These are phyloP conservation scores for Cunninghamia lanceolata DNA, from an alignment of 75 land plant species.

Conservation along the genomic window DNA sequence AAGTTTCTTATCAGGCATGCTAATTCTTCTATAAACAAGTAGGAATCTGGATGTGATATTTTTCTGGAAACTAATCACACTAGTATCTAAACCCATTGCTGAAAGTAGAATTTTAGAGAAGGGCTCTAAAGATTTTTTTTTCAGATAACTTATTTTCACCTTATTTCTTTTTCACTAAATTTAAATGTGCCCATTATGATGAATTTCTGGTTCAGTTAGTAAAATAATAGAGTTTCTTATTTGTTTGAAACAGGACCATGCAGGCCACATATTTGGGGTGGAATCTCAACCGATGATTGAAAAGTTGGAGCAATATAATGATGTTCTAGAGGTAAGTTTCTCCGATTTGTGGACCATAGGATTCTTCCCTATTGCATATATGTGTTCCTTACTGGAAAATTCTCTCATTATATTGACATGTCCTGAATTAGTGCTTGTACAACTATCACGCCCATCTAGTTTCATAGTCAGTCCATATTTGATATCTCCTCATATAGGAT, in stretches of 20 bases:
- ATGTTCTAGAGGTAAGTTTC: conserved; percentile 64
- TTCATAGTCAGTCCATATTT: neutral
- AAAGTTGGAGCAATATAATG: conserved; percentile 91
- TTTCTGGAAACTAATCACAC: neutral
- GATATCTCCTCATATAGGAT: neutral
- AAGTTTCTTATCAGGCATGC: neutral
- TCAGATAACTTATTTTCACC: neutral
- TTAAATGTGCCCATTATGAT: neutral
- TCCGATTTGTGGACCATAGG: neutral
- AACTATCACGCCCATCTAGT: neutral
- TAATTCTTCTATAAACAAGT: neutral
- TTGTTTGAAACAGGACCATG: conserved; percentile 78
- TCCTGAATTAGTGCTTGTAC: neutral
- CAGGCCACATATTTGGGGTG: conserved; percentile 95
- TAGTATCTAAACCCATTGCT: neutral
- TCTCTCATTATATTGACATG: neutral
- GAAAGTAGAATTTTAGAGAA: neutral
- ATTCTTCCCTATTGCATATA: neutral
- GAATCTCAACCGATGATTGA: conserved; percentile 83
- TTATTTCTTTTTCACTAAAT: neutral
- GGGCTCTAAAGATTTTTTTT: neutral
- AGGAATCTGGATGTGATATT: neutral
- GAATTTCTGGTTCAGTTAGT: neutral
- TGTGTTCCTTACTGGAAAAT: neutral
- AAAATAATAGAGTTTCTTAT: neutral